Percentiles rank a stretch among this genome's conserved stretches.
Conservation (phyloP, 2,329 filamentous ascomycete genomes). For the Trichoderma koningii region DNA sequence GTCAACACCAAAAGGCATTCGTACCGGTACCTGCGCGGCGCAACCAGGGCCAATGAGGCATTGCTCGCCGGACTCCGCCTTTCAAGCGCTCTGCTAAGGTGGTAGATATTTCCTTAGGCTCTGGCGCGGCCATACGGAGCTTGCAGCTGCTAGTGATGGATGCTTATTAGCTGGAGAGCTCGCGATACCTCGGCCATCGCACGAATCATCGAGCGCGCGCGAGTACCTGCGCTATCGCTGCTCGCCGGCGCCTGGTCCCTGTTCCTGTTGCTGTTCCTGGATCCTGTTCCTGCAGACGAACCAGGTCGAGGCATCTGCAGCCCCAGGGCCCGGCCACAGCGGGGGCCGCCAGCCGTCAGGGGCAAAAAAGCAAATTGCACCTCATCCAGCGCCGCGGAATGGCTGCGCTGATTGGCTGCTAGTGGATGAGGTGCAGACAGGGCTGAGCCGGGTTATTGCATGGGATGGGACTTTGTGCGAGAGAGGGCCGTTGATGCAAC, state of each 20-base stretch:
- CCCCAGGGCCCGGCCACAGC: background rate
- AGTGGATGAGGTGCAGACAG: slow-evolving; percentile 11
- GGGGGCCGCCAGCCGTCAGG: slow-evolving; percentile 21
- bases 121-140: no score
- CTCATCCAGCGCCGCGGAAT: slow-evolving; percentile 12
- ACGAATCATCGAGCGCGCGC: background rate
- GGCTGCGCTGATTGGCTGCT: slow-evolving; percentile 25
- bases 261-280: slow-evolving; percentile 17
- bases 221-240: background rate
- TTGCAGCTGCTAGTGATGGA: no score
- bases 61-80: slow-evolving; percentile 1
- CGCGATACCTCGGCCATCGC: background rate
- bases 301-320: slow-evolving; percentile 6
- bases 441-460: slow-evolving; percentile 20
- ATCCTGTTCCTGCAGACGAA: slow-evolving; percentile 6
- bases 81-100: no score
- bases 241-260: background rate
- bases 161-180: background rate
- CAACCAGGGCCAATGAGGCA: background rate
- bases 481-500: no score
- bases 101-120: no score
- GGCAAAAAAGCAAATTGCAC: slow-evolving; percentile 29
- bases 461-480: background rate
- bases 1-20: background rate
- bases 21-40: background rate